Evolutionary conservation across 192 early-diverging fungal species (phyloP).

Genomic region (Backusella circina): DNA sequence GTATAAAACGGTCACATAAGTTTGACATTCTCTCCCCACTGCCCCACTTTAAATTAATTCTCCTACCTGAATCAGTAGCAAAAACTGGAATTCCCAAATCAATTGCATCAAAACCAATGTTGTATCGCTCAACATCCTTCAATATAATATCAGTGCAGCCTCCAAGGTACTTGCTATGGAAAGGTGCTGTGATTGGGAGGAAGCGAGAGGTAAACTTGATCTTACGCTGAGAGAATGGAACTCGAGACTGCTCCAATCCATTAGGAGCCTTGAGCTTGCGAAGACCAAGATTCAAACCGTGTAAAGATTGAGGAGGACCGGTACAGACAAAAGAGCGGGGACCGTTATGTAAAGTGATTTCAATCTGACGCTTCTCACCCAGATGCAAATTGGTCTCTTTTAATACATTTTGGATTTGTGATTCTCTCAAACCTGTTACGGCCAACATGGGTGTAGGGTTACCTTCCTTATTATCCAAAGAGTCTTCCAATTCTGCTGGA

Average conservation of each 20-base stretch:
- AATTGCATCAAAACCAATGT: conserved; percentile 57
- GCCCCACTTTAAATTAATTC: conserved; percentile 6
- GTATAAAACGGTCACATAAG: neutral
- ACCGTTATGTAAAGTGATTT: conserved; percentile 87
- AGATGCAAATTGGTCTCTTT: conserved; percentile 86
- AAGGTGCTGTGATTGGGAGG: conserved; percentile 89
- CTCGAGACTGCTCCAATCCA: conserved; percentile 81
- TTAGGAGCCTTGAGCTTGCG: conserved; percentile 89
- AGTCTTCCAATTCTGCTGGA: conserved; percentile 87
- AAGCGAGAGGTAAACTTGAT: conserved; percentile 88
- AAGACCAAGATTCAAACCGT: conserved; percentile 86
- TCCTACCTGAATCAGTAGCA: conserved; percentile 69
- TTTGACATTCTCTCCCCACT: conserved; percentile 6
- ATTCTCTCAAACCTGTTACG: conserved; percentile 76
- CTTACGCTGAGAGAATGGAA: conserved; percentile 87
- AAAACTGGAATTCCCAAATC: conserved; percentile 74
- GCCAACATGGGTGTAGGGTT: conserved; percentile 91
- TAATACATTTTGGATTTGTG: conserved; percentile 80
- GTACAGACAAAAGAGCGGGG: conserved; percentile 87
- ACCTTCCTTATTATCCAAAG: conserved; percentile 84
- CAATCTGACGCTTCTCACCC: conserved; percentile 77
- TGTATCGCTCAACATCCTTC: conserved; percentile 64
- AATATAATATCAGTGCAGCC: conserved; percentile 59
- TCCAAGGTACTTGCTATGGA: conserved; percentile 83
- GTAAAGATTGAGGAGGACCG: conserved; percentile 86